Conservation (phyloP, 2,329 filamentous ascomycete genomes). For the Rutstroemia sydowiana region DNA sequence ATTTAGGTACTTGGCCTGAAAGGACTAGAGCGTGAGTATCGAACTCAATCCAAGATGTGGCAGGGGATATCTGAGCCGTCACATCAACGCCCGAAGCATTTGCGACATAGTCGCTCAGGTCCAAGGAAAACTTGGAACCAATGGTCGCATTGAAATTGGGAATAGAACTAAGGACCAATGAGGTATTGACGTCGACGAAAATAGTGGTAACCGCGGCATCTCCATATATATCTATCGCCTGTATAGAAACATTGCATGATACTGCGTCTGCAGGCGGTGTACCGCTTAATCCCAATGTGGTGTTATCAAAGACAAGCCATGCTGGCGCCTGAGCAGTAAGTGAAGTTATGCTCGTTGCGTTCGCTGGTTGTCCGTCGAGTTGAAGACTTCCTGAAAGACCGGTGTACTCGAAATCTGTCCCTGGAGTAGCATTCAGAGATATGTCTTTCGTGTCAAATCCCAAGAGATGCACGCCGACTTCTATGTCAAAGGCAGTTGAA, state of each 20-base stretch:
- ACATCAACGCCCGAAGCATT: constrained; percentile 22
- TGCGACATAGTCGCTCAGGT: constrained; percentile 19
- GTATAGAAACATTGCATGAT: constrained; percentile 55
- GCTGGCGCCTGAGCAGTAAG: constrained; percentile 49
- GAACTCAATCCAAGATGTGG: constrained; percentile 23
- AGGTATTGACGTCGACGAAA: constrained; percentile 21
- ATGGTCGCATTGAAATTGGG: constrained; percentile 22
- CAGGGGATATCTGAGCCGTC: constrained; percentile 13
- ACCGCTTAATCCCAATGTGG: constrained; percentile 56
- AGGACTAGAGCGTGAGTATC: constrained; percentile 20
- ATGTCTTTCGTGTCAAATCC: constrained; percentile 53
- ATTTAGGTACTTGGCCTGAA: constrained; percentile 21
- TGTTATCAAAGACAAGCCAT: constrained; percentile 63
- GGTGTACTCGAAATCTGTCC: constrained; percentile 44
- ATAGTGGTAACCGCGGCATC: constrained; percentile 53
- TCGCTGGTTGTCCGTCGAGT: constrained; percentile 48
- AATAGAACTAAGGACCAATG: constrained; percentile 20
- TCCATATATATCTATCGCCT: constrained; percentile 50
- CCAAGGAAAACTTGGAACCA: constrained; percentile 21
- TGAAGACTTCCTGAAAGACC: constrained; percentile 44
- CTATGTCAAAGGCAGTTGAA: constrained; percentile 59
- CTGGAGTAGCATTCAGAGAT: constrained; percentile 48
- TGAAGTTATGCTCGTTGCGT: constrained; percentile 42
- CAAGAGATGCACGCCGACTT: constrained; percentile 64
- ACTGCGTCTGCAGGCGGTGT: constrained; percentile 51